Percentiles rank a stretch among this genome's conserved stretches.
Evolutionary conservation across 305 asterid genomes (phyloP).

Genomic region (Fraxinus dipetala): DNA sequence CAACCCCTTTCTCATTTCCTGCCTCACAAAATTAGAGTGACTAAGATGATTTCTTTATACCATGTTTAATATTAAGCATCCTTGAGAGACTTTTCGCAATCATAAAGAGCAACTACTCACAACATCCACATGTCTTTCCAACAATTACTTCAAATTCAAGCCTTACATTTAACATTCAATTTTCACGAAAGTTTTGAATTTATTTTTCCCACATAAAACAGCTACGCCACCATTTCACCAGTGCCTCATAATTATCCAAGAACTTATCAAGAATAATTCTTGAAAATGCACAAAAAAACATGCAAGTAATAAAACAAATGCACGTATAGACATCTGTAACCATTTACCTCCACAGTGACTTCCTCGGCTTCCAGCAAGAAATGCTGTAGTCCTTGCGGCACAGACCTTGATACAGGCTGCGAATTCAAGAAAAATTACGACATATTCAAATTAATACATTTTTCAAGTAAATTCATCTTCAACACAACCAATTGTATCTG

Average conservation of each 20-base stretch:
- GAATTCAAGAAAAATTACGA: background rate
- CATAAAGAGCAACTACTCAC: background rate
- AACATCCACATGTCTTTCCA: conserved; percentile 6
- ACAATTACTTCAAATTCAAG: conserved; percentile 7
- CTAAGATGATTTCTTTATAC: background rate
- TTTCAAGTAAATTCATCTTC: background rate
- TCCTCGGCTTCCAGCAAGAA: conserved; percentile 67
- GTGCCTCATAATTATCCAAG: background rate
- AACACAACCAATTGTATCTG: background rate
- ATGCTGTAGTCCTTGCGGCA: conserved; percentile 58
- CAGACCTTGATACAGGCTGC: conserved; percentile 72
- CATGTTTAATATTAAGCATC: background rate
- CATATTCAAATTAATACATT: background rate
- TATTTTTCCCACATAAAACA: background rate
- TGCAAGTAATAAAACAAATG: conserved; percentile 4
- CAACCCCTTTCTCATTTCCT: background rate
- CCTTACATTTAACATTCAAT: conserved; percentile 15
- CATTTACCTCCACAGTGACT: conserved; percentile 66
- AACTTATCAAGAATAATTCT: background rate
- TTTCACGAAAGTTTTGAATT: background rate
- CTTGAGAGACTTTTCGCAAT: background rate
- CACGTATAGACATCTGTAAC: background rate
- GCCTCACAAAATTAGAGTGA: background rate
- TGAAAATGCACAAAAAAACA: background rate
- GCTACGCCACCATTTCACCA: background rate